Evolutionary conservation across 78 protist species (phyloP), one percentile per base, ranked within the genome.

Genomic region (Neovahlkampfia damariscottae): DNA sequence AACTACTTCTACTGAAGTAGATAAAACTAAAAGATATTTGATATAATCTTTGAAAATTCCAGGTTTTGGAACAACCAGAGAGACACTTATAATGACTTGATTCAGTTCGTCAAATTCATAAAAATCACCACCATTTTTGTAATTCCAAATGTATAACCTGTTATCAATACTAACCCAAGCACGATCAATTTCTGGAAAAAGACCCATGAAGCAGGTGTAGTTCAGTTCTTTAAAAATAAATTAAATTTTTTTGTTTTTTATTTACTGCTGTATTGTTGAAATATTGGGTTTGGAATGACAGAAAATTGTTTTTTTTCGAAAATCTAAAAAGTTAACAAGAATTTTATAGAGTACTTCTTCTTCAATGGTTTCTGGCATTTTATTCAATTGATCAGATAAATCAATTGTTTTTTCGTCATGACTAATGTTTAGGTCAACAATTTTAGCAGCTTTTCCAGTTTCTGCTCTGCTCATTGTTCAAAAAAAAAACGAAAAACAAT

Each of bases 81-180:
- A 36, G n/a, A 73, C 80, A 59, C 30, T 2, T 50, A 76, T 32
- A 67, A 81, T 81, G 70, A 66, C 8, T 72, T 80, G 79, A 39
- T 81, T 73, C 28, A 81, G 70, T 19, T n/a, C 79, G 50, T 28
- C 41, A 34, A 38, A 77, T 29, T 28, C 40, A 32, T 2, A 31
- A 28, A 77, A 77, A 32, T 67, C 72, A 1, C 72, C 31, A 30
- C 73, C 40, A 69, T 78, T 41, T 8, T 8, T 27, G 74, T 73
- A 81, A 27, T 67, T 67, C 84, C 81, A 81, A 4, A 66, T 58
- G 69, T 40, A 78, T 58, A 78, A 32, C 3, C 19, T 3, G 34
- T 31, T 28, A 68, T 81, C 84, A 27, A 77, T 34, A 41, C 81
- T 77, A 2, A 81, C 1, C 84, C 84, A 81, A 35, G 81, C 84